These are phyloP conservation scores for Talaromyces sp. DNA, from an alignment of 2,329 filamentous ascomycete genomes.

Conservation along the genomic window DNA sequence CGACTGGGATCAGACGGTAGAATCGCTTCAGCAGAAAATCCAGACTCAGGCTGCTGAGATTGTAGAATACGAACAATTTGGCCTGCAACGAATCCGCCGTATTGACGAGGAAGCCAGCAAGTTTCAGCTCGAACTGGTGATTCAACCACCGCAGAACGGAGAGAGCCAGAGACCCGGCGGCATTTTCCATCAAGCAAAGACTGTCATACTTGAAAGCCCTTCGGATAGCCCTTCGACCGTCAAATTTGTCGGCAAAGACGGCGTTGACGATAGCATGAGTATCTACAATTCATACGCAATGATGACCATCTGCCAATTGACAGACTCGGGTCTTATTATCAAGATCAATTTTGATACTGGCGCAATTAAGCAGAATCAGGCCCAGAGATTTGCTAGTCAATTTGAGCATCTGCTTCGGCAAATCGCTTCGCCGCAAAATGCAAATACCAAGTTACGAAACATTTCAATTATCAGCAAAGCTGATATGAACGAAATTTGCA, in stretches of 20 bases:
- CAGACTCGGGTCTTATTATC: background rate
- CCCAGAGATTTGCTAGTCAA: constrained; percentile 4
- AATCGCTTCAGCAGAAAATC: constrained; percentile 51
- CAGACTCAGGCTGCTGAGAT: constrained; percentile 51
- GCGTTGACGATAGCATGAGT: background rate
- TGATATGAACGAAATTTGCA: constrained; percentile 4
- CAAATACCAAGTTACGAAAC: background rate
- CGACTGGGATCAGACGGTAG: constrained; percentile 31
- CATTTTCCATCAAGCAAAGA: constrained; percentile 1
- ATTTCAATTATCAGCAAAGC: background rate
- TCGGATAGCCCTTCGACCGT: background rate
- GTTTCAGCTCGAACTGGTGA: constrained; percentile 38
- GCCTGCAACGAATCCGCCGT: constrained; percentile 45
- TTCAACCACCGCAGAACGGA: constrained; percentile 20
- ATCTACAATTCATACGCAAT: constrained; percentile 8
- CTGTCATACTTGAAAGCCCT: background rate
- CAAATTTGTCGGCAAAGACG: constrained; percentile 1
- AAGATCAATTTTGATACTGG: constrained; percentile 11
- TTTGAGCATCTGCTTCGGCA: constrained; percentile 11
- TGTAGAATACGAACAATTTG: constrained; percentile 59
- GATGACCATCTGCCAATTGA: constrained; percentile 5
- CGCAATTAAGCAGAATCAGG: constrained; percentile 5
- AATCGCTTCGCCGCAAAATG: background rate
- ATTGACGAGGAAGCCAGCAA: constrained; percentile 43
- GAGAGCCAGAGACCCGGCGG: background rate